These are phyloP conservation scores for Zopfochytrium polystomum DNA, from an alignment of 371 early-diverging fungal genomes.

Conservation along the genomic window DNA sequence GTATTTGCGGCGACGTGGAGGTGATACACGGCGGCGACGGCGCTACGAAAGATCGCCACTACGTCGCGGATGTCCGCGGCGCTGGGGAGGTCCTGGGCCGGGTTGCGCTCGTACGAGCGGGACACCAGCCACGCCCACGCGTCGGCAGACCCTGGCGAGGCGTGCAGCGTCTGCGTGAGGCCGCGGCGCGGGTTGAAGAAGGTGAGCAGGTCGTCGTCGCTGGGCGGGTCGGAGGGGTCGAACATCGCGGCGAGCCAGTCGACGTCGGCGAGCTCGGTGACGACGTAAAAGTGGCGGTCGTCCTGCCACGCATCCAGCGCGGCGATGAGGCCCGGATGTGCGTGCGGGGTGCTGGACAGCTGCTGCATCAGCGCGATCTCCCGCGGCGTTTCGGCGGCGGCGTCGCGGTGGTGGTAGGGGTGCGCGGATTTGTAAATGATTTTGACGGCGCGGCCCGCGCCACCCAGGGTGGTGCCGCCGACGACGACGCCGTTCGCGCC, in stretches of 20 bases:
- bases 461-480: no score
- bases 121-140: constrained; percentile 15
- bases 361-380: constrained; percentile 9
- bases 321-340: not conserved
- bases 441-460: constrained; percentile 10
- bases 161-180: not conserved
- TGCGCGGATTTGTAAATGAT: constrained; percentile 15
- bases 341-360: not conserved
- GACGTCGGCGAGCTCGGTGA: constrained; percentile 24
- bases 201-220: no score
- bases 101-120: constrained; percentile 37
- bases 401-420: constrained; percentile 1
- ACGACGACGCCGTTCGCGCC: no score
- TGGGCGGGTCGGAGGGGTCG: constrained; percentile 8
- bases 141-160: constrained; percentile 19
- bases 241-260: not conserved
- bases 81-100: no score
- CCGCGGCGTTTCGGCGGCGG: not conserved
- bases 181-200: no score
- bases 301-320: constrained; percentile 17
- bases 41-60: not conserved
- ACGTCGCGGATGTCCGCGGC: no score
- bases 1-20: not conserved
- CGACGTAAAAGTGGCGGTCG: constrained; percentile 20
- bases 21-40: no score